Evolutionary conservation across 352 stramenopile species (phyloP).

Genomic region (Elongisporangium prolatum): DNA sequence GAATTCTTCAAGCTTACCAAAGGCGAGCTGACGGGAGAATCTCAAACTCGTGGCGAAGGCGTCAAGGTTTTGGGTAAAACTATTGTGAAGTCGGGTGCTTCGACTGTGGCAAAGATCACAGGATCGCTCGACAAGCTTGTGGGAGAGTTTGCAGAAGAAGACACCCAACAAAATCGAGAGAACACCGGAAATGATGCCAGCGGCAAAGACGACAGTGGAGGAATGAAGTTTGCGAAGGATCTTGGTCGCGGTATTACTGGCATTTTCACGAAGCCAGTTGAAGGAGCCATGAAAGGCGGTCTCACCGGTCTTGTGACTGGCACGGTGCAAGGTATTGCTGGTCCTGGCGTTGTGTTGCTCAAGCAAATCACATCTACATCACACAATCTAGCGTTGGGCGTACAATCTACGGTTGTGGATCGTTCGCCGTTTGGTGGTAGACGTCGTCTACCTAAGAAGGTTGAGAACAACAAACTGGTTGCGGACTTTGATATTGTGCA

Average conservation of each 20-base stretch:
- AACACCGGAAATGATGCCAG: constrained; percentile 12
- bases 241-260: constrained; percentile 79
- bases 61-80: constrained; percentile 86
- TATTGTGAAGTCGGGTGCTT: constrained; percentile 71
- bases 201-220: constrained; percentile 43
- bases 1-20: constrained; percentile 90
- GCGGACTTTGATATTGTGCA: constrained; percentile 57
- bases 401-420: constrained; percentile 79
- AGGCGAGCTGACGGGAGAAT: constrained; percentile 72
- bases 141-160: constrained; percentile 65
- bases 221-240: constrained; percentile 84
- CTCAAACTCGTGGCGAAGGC: constrained; percentile 78
- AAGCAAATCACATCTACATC: constrained; percentile 84
- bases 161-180: constrained; percentile 1
- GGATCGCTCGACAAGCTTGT: constrained; percentile 85
- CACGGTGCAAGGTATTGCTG: constrained; percentile 73
- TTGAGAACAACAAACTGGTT: constrained; percentile 62
- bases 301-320: constrained; percentile 74
- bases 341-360: constrained; percentile 74
- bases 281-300: constrained; percentile 74
- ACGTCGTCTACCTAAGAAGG: constrained; percentile 60
- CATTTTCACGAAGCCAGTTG: constrained; percentile 85
- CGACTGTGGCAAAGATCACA: constrained; percentile 78
- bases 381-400: constrained; percentile 69
- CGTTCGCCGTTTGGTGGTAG: constrained; percentile 72